Evolutionary conservation across 2,329 filamentous ascomycete genomes (phyloP).

Genomic region (Diaporthe citri): DNA sequence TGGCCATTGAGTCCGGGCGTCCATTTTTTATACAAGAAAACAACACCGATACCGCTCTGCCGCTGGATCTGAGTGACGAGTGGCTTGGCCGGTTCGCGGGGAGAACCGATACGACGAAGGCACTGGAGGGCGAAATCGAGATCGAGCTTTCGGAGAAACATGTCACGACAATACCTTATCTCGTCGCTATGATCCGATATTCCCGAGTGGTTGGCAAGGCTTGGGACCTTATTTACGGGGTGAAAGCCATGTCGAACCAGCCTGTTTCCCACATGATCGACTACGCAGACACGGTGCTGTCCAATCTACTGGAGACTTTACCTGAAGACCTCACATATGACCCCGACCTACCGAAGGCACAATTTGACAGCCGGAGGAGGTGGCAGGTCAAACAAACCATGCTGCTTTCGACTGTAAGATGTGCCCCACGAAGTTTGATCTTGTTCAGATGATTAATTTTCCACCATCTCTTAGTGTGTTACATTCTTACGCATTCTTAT

Average conservation of each 20-base stretch:
- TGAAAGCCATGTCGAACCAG: conserved; percentile 2
- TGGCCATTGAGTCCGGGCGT: conserved; percentile 36
- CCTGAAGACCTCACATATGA: conserved; percentile 30
- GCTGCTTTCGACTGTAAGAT: conserved; percentile 34
- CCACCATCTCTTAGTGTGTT: neutral
- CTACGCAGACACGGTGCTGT: conserved; percentile 32
- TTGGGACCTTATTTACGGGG: conserved; percentile 35
- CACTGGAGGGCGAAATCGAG: conserved; percentile 3
- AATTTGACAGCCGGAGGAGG: conserved; percentile 17
- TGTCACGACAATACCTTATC: conserved; percentile 25
- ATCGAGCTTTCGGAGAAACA: neutral
- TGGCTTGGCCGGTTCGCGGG: conserved; percentile 16
- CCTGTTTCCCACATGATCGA: conserved; percentile 32
- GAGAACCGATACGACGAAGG: neutral
- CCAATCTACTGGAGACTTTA: conserved; percentile 26
- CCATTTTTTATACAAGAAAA: conserved; percentile 35
- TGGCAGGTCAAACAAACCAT: conserved; percentile 39
- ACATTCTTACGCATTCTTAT: conserved; percentile 35
- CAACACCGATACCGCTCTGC: conserved; percentile 20
- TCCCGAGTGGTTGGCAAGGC: conserved; percentile 32
- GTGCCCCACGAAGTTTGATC: neutral
- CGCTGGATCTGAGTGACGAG: conserved; percentile 34
- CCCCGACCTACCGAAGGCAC: conserved; percentile 4
- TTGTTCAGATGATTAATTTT: too few relatives aligned
- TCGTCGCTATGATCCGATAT: conserved; percentile 28